Percentiles rank a stretch among this genome's conserved stretches.
These are phyloP conservation scores for Rhynchosporium agropyri DNA, from an alignment of 2,329 filamentous ascomycete genomes.

Conservation along the genomic window DNA sequence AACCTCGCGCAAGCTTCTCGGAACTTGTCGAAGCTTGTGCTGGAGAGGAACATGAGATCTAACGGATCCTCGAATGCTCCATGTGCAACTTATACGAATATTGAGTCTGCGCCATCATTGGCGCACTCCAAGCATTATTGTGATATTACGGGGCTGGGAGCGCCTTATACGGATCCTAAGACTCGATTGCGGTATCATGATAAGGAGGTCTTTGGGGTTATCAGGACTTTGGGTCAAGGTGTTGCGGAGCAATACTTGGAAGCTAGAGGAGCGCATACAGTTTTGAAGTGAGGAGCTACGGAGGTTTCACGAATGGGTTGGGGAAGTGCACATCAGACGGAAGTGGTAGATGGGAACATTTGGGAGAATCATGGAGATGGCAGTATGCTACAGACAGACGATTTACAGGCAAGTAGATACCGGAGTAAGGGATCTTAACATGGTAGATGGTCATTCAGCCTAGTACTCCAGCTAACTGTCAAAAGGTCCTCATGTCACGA, in stretches of 20 bases:
- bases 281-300: conserved; percentile 48
- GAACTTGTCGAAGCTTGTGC: conserved; percentile 81
- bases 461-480: too few species aligned
- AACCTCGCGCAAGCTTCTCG: conserved; percentile 90
- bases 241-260: conserved; percentile 87
- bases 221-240: conserved; percentile 79
- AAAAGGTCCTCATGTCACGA: not conserved
- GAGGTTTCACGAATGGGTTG: not conserved
- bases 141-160: conserved; percentile 91
- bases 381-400: not conserved
- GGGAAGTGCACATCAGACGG: not conserved
- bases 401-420: not conserved
- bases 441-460: not conserved
- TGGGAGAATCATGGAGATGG: not conserved
- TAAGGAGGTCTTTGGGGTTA: conserved; percentile 83
- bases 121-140: conserved; percentile 88
- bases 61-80: conserved; percentile 52
- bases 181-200: conserved; percentile 91
- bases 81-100: conserved; percentile 89
- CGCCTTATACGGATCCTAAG: conserved; percentile 93
- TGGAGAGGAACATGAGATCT: conserved; percentile 74
- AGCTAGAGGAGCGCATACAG: conserved; percentile 86
- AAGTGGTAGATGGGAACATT: not conserved
- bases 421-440: not conserved
- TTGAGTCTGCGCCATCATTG: conserved; percentile 89